Base-by-base conservation (phyloP, 176 grass and related monocot species). In the Elymus sibiricus region DNA sequence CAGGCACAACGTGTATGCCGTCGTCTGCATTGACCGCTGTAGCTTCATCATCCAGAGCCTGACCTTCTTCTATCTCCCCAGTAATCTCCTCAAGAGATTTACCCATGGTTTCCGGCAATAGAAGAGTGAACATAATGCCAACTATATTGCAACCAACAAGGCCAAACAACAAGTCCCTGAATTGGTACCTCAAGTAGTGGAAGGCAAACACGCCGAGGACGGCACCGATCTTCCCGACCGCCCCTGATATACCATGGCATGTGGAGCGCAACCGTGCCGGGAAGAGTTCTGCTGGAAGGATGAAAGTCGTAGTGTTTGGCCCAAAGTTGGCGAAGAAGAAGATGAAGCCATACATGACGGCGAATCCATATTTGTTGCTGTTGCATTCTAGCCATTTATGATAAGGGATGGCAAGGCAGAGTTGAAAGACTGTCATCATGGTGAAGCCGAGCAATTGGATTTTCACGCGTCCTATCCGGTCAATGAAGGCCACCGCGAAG, bases 251-350 rank as follows among this genome's bases (percentile, higher is more conserved):
- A 19, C 93, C 90, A 2, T 95, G 93, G 63, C 93, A 95, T 0
- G 90, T 92, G 1, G 90, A 92, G 43, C 90, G 79, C 43, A 90
- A 43, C 64, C 93, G 66, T 0, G 88, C 90, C 1, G 90, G 93
- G 79, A 92, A 95, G 62, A 95, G 92, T 44, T 95, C 88, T 0
- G 88, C 93, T 0, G 93, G 86, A 5, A 95, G 22, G 72, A 95
- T 74, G 79, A 95, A 95, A 29, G 90, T 95, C 21, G 90, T 95
- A 22, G 74, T 74, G 79, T 92, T 95, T 6, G 93, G 93, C 4
- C 93, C 90, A 8, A 92, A 95, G 76, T 95, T 95, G 5, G 94
- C 89, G 40, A 95, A 95, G 84, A 95, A 95, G 80, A 96, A 88
- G 34, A 79, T 93, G 75, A 90, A 56, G 1, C 77, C 81, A 38